Conservation (phyloP, 495 filamentous ascomycete species). For the Chaetomium cochliodes region DNA sequence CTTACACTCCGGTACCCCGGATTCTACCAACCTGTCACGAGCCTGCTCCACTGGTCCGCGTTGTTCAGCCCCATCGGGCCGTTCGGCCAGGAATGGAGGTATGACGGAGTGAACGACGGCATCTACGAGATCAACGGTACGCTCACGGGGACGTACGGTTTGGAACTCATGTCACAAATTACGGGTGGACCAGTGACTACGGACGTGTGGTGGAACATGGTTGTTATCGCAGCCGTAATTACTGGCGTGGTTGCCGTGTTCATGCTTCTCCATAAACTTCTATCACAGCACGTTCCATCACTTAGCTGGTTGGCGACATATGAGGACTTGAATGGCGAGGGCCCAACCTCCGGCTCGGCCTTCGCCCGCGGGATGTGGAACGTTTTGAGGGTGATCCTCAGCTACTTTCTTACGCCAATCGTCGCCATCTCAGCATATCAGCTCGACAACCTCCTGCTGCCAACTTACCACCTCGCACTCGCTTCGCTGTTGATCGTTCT, state of each 20-base stretch:
- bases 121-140: conserved; percentile 4
- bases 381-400: neutral
- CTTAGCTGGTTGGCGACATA: neutral
- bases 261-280: neutral
- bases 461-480: neutral
- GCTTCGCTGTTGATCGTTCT: neutral
- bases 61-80: conserved; percentile 3
- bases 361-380: neutral
- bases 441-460: neutral
- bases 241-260: neutral
- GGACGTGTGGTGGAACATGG: conserved; percentile 2
- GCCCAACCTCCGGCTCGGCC: neutral
- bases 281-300: neutral
- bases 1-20: conserved; percentile 4
- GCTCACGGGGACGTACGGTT: neutral
- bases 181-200: neutral
- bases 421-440: conserved; percentile 5
- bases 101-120: neutral
- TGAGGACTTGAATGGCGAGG: neutral
- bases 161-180: conserved; percentile 7
- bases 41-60: neutral
- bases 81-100: neutral
- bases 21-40: neutral
- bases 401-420: neutral
- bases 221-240: neutral